A percentile compares a stretch with the other conserved stretches of the same genome.
Conservation (phyloP, 495 filamentous ascomycete species). For the Aspergillus wentii region DNA sequence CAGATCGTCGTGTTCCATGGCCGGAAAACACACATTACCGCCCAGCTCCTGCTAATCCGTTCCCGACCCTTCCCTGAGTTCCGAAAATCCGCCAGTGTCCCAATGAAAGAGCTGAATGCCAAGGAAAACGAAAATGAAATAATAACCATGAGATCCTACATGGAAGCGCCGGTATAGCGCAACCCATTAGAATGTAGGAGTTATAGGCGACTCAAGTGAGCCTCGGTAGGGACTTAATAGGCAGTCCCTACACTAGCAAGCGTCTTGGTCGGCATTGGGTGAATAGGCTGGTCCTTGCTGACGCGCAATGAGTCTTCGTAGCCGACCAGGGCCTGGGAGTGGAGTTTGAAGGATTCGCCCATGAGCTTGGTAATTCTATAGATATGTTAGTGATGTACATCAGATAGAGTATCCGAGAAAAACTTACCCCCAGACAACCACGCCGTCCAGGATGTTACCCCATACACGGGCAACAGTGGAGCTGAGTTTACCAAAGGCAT, state of each 20-base stretch:
- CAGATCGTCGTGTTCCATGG: conserved; percentile 20
- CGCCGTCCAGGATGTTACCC: conserved; percentile 98
- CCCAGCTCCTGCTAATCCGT: conserved; percentile 29
- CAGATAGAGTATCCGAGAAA: conserved; percentile 3
- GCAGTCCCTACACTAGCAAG: conserved; percentile 43
- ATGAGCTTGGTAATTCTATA: conserved; percentile 91
- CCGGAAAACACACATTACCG: conserved; percentile 29
- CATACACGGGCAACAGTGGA: conserved; percentile 90
- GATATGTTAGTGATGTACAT: conserved; percentile 40
- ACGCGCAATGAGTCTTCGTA: conserved; percentile 73
- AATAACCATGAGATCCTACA: no score
- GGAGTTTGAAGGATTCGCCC: conserved; percentile 97
- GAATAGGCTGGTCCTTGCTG: conserved; percentile 43
- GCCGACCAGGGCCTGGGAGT: conserved; percentile 87
- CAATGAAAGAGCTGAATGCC: conserved; percentile 23
- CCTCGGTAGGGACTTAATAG: no score
- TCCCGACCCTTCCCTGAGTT: conserved; percentile 24
- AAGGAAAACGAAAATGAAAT: conserved; percentile 23
- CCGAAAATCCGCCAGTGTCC: conserved; percentile 26
- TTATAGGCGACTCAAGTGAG: no score
- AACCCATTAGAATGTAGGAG: no score
- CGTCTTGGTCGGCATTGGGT: conserved; percentile 41
- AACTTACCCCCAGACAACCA: conserved; percentile 94
- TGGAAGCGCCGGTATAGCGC: no score
- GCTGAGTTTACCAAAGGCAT: conserved; percentile 79